These are phyloP conservation scores for Lactarius hengduanensis DNA, from an alignment of 768 basidiomycete genomes.

Conservation along the genomic window DNA sequence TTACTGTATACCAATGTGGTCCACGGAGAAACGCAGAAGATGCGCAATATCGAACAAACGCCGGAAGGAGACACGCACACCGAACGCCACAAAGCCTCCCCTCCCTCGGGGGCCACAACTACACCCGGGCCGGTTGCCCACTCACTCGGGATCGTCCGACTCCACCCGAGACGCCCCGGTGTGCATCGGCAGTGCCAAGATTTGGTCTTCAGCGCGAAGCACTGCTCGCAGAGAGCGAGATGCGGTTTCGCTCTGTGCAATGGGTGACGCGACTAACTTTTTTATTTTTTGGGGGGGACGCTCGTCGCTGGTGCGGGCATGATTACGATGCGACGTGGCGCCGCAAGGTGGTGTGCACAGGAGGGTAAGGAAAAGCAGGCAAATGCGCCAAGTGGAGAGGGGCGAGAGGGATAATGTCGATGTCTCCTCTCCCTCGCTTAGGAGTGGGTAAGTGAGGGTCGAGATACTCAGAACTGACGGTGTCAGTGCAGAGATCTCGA, in stretches of 20 bases:
- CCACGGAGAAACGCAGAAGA: conserved; percentile 2
- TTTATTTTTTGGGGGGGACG: conserved; percentile 38
- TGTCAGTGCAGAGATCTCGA: conserved; percentile 23
- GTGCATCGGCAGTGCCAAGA: conserved; percentile 37
- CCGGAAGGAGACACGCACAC: not conserved
- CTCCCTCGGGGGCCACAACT: conserved; percentile 50
- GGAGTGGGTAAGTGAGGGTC: not conserved
- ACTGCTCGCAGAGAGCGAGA: conserved; percentile 60
- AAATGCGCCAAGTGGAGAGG: conserved; percentile 58
- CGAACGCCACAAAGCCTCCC: not conserved
- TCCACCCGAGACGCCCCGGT: conserved; percentile 46
- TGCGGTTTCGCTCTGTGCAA: conserved; percentile 55
- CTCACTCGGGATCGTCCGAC: conserved; percentile 75
- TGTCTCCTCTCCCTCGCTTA: conserved; percentile 22
- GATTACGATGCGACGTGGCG: conserved; percentile 59
- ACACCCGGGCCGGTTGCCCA: conserved; percentile 69
- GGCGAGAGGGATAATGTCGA: conserved; percentile 31
- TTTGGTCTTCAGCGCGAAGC: conserved; percentile 70
- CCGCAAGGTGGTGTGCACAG: conserved; percentile 59
- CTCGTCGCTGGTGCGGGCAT: conserved; percentile 68
- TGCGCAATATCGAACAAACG: not conserved
- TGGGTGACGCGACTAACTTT: conserved; percentile 42
- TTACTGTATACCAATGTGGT: not conserved
- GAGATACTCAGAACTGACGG: conserved; percentile 14
- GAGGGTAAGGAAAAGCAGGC: conserved; percentile 59